Conservation (phyloP, 2,329 filamentous ascomycete species). For the Penicillium capsulatum region DNA sequence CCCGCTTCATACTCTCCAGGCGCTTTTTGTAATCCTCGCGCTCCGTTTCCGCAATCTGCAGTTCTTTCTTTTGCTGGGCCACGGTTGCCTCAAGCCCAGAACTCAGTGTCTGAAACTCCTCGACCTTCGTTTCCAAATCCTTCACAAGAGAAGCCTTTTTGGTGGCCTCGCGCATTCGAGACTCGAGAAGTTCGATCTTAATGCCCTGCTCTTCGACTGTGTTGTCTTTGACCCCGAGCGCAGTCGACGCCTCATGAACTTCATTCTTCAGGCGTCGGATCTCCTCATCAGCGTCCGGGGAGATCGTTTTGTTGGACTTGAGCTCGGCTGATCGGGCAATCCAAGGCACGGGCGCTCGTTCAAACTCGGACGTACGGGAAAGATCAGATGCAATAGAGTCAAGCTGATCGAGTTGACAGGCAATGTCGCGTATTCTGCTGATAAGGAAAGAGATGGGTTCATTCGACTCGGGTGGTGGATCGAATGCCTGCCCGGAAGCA, state of each 20-base stretch:
- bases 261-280: conserved; percentile 75
- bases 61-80: conserved; percentile 36
- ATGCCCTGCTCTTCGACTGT: conserved; percentile 80
- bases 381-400: conserved; percentile 66
- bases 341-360: conserved; percentile 74
- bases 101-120: conserved; percentile 36
- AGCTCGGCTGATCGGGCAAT: conserved; percentile 74
- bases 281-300: conserved; percentile 80
- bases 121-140: conserved; percentile 42
- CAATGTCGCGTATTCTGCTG: conserved; percentile 62
- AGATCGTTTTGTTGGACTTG: conserved; percentile 73
- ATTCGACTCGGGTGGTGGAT: conserved; percentile 25
- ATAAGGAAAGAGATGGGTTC: conserved; percentile 68
- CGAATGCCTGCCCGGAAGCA: conserved; percentile 25
- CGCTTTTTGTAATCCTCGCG: conserved; percentile 41
- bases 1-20: conserved; percentile 42
- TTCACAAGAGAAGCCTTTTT: conserved; percentile 61
- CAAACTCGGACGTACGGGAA: conserved; percentile 72
- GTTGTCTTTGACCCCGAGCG: conserved; percentile 70
- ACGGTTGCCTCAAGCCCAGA: conserved; percentile 30
- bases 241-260: conserved; percentile 69
- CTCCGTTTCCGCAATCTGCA: conserved; percentile 36
- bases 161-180: conserved; percentile 76
- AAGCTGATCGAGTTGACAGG: conserved; percentile 64
- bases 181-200: conserved; percentile 88